Percentiles rank a stretch among this genome's conserved stretches.
phyloP scores from a whole-genome alignment of 768 basidiomycete species.

The Lanmaoa pseudosensibilis region DNA sequence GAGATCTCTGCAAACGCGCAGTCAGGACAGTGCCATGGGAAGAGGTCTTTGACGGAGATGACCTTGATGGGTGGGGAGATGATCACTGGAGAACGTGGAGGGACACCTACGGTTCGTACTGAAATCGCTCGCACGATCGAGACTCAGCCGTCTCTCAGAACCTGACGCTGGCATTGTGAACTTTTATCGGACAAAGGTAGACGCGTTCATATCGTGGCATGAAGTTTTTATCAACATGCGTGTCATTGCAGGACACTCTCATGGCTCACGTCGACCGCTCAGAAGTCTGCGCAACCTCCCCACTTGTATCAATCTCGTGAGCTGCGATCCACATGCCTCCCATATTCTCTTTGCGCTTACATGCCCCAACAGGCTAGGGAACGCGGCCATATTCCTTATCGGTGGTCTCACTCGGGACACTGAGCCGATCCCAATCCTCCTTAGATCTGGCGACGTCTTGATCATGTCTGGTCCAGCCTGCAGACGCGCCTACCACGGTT shows the following conservation, averaged over 20 bases:
- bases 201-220: not conserved
- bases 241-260: constrained; percentile 63
- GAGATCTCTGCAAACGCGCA: constrained; percentile 58
- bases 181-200: constrained; percentile 81
- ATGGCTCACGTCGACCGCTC: constrained; percentile 99
- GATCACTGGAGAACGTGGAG: constrained; percentile 74
- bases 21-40: constrained; percentile 71
- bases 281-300: constrained; percentile 89
- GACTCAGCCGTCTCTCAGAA: constrained; percentile 43
- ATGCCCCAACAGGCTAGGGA: constrained; percentile 64
- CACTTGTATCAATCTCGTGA: constrained; percentile 92
- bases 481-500: constrained; percentile 90
- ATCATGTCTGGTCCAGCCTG: constrained; percentile 91
- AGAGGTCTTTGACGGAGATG: constrained; percentile 48
- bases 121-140: constrained; percentile 4
- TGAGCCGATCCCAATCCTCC: constrained; percentile 75
- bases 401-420: constrained; percentile 78
- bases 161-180: constrained; percentile 98
- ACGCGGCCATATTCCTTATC: constrained; percentile 86
- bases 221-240: not conserved
- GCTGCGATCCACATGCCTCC: constrained; percentile 26
- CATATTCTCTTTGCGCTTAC: not conserved
- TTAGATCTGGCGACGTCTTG: constrained; percentile 88
- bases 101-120: constrained; percentile 68
- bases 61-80: constrained; percentile 50